Evolutionary conservation across 2,329 filamentous ascomycete species (phyloP), one percentile per base, ranked within the genome.

Genomic region (Aspergillus fischeri): DNA sequence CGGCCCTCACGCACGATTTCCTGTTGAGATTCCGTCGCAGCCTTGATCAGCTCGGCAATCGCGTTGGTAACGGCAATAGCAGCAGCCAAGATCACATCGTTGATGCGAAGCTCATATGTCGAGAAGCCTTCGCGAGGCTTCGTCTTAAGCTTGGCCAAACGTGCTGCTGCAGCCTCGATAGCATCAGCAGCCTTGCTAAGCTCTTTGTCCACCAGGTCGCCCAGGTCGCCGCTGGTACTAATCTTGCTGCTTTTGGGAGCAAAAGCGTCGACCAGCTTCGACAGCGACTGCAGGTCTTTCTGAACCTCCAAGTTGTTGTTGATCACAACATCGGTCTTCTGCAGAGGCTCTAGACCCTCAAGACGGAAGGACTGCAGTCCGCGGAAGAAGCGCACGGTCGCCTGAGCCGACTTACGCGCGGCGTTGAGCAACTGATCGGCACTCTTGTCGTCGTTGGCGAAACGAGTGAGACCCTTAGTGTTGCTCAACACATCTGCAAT

Each of bases 221-320:
- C 92, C 57, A 99, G 78, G 71, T 97, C 94, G 47, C 92, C 93
- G 62, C 84, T 84, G 64, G 85, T 87, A 49, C 83, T 84, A 60
- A 97, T 82, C 78, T 93, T 94, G 72, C 83, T 86, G 62, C 90
- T 91, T 74, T 91, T 92, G 0, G 93, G 93, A 2, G 92, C 91
- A 67, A 97, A 96, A 0, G 88, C 84, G 72, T 99, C 94, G 1
- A 93, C 92, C 51, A 96, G 81, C 79, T 96, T 97, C 74, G 92
- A 96, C 63, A 99, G 83, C 70, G 89, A 90, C 78, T 97, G 93
- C 53, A 99, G 81, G 65, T 95, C 92, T 76, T 95, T 89, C 73
- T 97, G 91, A 9, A 97, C 92, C 63, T 99, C 94, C 63, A 95
- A 91, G 76, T 96, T 97, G 80, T 90, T 93, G 77, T 94, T 95